These are phyloP conservation scores for Tetrapyrgos nigripes DNA, from an alignment of 1,284 basidiomycete species.

Conservation along the genomic window DNA sequence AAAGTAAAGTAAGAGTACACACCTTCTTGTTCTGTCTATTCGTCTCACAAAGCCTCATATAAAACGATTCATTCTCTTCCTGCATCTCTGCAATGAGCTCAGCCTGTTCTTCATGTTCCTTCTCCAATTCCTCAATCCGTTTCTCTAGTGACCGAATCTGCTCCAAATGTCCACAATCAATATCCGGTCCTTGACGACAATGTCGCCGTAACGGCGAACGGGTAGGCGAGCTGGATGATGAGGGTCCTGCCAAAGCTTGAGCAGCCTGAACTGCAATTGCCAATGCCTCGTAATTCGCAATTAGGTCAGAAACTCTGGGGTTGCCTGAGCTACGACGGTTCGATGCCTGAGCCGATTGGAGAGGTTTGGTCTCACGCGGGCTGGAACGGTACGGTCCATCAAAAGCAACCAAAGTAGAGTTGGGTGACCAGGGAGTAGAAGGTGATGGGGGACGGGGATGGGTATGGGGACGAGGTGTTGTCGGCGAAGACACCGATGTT, in stretches of 20 bases:
- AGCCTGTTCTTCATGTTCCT: not conserved
- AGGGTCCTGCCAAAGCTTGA: no score
- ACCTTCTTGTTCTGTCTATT: not conserved
- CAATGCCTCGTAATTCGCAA: not conserved
- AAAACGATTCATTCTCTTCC: not conserved
- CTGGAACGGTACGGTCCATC: not conserved
- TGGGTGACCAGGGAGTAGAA: not conserved
- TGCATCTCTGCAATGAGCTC: not conserved
- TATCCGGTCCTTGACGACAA: not conserved
- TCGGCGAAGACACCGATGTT: no score
- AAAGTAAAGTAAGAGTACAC: not conserved
- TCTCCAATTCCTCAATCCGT: not conserved
- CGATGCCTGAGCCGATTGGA: not conserved
- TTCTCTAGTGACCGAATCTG: not conserved
- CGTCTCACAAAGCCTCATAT: not conserved
- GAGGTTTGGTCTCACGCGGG: not conserved
- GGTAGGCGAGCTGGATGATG: no score
- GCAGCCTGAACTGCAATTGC: not conserved
- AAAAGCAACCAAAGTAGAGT: not conserved
- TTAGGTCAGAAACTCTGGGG: not conserved
- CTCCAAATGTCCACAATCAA: no score
- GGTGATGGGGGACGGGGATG: not conserved
- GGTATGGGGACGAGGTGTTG: not conserved
- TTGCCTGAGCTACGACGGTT: not conserved
- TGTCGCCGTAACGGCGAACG: no score